A percentile compares a stretch with the other conserved stretches of the same genome.
Evolutionary conservation across 768 basidiomycete genomes (phyloP).

Genomic region (Tephrocybe rancida): DNA sequence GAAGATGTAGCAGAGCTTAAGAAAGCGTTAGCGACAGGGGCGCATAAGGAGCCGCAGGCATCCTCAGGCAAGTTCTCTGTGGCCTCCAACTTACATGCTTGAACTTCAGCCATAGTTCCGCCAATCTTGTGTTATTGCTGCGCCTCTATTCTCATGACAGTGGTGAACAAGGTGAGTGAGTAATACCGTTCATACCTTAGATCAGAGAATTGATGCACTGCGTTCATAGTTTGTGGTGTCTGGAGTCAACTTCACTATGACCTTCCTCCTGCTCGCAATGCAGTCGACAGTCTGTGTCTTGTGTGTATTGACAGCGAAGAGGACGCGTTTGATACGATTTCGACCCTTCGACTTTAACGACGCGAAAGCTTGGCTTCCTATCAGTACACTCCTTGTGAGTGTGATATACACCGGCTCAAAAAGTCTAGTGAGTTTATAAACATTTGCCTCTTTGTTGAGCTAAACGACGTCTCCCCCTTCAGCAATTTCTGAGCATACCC

Average conservation of each 20-base stretch:
- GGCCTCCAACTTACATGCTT: neutral
- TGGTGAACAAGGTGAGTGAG: constrained; percentile 85
- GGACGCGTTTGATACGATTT: constrained; percentile 78
- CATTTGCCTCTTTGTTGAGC: constrained; percentile 12
- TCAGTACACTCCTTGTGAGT: constrained; percentile 86
- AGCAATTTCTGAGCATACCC: constrained; percentile 98
- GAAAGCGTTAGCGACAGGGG: constrained; percentile 38
- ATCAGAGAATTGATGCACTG: neutral
- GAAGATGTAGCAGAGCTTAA: constrained; percentile 34
- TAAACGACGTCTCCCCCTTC: constrained; percentile 8
- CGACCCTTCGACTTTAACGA: constrained; percentile 81
- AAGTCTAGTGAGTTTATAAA: constrained; percentile 73
- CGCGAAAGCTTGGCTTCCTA: constrained; percentile 93
- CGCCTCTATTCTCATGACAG: constrained; percentile 95
- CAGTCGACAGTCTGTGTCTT: constrained; percentile 87
- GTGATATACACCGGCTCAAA: constrained; percentile 99
- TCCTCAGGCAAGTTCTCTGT: constrained; percentile 25
- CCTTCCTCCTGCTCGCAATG: constrained; percentile 89
- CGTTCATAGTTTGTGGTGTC: constrained; percentile 86
- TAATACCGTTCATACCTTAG: neutral
- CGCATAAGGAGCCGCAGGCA: constrained; percentile 24
- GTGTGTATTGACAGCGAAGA: constrained; percentile 78
- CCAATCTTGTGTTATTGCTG: constrained; percentile 89
- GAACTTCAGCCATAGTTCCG: constrained; percentile 47
- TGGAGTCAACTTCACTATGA: constrained; percentile 93